A percentile compares a stretch with the other conserved stretches of the same genome.
phyloP scores from a whole-genome alignment of 768 basidiomycete genomes.

The Amanita jacksonii region DNA sequence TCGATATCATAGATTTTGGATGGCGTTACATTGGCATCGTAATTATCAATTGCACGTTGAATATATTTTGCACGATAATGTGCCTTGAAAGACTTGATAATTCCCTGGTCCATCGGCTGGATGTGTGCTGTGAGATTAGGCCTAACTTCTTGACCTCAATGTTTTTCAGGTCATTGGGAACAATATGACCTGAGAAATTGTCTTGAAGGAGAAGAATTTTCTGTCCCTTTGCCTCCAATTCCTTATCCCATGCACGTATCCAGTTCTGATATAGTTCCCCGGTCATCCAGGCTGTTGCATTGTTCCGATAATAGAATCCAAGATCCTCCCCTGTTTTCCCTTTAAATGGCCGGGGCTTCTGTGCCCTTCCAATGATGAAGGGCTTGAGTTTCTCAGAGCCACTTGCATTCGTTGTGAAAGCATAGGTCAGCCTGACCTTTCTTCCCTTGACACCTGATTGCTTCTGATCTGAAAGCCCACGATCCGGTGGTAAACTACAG shows the following conservation, averaged over 20 bases:
- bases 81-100: constrained; percentile 27
- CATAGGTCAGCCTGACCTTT: constrained; percentile 23
- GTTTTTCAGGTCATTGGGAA: constrained; percentile 14
- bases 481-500: constrained; percentile 23
- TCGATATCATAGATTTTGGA: constrained; percentile 24
- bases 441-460: constrained; percentile 23
- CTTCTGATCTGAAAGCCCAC: constrained; percentile 17
- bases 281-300: constrained; percentile 31
- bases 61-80: constrained; percentile 17
- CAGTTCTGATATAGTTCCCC: constrained; percentile 24
- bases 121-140: constrained; percentile 27
- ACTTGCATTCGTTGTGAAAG: constrained; percentile 25
- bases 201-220: constrained; percentile 25
- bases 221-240: constrained; percentile 14
- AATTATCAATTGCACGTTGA: constrained; percentile 19
- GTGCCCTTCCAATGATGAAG: constrained; percentile 25
- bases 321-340: constrained; percentile 20
- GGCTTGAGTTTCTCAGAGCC: constrained; percentile 21
- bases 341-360: constrained; percentile 19
- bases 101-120: constrained; percentile 27
- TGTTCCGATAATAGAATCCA: constrained; percentile 26
- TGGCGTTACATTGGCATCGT: constrained; percentile 17
- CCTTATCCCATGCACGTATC: constrained; percentile 21
- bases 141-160: constrained; percentile 22
- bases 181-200: constrained; percentile 21